phyloP scores from a whole-genome alignment of 768 basidiomycete species.

The Gymnopilus junonius region DNA sequence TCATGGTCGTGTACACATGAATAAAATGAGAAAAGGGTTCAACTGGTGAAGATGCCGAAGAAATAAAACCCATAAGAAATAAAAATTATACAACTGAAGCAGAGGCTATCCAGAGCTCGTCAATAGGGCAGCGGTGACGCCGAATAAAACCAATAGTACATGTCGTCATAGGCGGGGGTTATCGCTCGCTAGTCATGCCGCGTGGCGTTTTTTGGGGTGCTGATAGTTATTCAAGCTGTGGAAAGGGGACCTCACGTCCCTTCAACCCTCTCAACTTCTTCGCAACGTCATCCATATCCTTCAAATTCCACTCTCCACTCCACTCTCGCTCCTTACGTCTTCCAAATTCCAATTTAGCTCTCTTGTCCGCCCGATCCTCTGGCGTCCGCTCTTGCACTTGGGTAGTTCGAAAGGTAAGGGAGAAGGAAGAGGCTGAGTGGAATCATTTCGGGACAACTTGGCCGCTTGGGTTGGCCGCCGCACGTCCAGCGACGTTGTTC shows the following conservation, averaged over 20 bases:
- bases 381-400: neutral
- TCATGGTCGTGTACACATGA: neutral
- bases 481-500: constrained; percentile 4
- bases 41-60: neutral
- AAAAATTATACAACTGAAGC: neutral
- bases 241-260: constrained; percentile 11
- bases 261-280: constrained; percentile 33
- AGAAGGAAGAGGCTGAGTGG: neutral
- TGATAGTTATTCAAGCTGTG: neutral
- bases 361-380: neutral
- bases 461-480: neutral
- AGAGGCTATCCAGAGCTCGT: neutral
- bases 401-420: constrained; percentile 6
- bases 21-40: neutral
- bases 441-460: neutral
- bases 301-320: constrained; percentile 44
- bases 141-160: neutral
- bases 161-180: neutral
- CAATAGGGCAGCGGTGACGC: neutral
- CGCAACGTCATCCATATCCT: constrained; percentile 39
- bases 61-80: neutral
- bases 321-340: constrained; percentile 40
- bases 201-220: neutral
- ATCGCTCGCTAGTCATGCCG: neutral
- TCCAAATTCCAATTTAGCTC: constrained; percentile 22